Evolutionary conservation across 805 yeast species (phyloP), one percentile per base, ranked within the genome.

Genomic region (Nakazawaea siamensis): DNA sequence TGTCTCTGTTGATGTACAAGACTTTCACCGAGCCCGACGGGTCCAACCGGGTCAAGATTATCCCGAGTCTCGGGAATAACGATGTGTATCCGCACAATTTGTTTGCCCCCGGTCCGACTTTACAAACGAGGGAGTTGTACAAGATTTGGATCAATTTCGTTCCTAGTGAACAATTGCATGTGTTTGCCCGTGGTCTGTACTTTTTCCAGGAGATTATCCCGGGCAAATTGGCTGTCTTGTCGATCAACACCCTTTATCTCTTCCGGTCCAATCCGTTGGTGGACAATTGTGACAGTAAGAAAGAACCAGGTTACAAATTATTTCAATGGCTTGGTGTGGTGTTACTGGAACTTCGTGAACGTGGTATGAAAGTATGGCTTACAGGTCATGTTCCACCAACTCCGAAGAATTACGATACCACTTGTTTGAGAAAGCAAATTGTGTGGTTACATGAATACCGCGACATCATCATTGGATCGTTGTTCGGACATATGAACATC

Each of bases 381-480:
- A 64, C 80, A 28, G 94, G 95, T 4, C 95, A 85, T 60, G 94
- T 86, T 12, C 95, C 95, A 3, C 94, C 95, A 4, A 72, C 79
- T 31, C 76, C 76, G 18, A 84, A 84, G 53, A 85, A 85, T 52
- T 74, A 70, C 41, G 94, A 85, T 47, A 62, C 68, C 14, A 65
- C 79, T 28, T 85, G 95, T 50, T 76, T 72, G 44, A 64, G 85
- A 33, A 84, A 84, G 54, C 80, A 76, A 55, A 70, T 81, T 17
- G 66, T 76, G n/a, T 85, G 94, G 94, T 58, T 76, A 24, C 74
- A 83, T 48, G 95, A 84, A 51, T 85, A 80, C 51, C 65, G 94
- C 44, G 95, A 85, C 52, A 70, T 85, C 27, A 80, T 85, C 18
- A 64, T 86, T 42, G 95, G 95, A 14, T 86, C 88, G 9, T 58